Percentiles rank a stretch among this genome's conserved stretches.
Evolutionary conservation across 495 filamentous ascomycete species (phyloP).

Genomic region (Astrothelium subdiscretum): DNA sequence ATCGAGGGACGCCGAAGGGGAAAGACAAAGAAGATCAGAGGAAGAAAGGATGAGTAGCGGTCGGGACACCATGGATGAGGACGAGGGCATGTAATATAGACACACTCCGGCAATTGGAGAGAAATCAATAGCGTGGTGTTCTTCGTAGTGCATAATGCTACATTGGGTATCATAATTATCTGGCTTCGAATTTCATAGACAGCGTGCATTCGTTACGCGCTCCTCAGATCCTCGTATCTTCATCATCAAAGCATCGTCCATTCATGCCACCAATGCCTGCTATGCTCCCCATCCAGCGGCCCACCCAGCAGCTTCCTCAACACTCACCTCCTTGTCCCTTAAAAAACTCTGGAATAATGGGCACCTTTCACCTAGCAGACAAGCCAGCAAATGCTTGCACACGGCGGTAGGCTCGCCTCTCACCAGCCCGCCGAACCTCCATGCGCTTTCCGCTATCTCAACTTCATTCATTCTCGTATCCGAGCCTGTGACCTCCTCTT

Average conservation of each 20-base stretch:
- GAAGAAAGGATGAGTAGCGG: conserved; percentile 40
- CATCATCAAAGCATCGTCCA: neutral
- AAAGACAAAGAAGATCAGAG: conserved; percentile 43
- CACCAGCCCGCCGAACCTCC: conserved; percentile 43
- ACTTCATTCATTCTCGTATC: neutral
- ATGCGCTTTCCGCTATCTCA: neutral
- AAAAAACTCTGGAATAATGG: conserved; percentile 44
- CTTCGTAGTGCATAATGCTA: neutral
- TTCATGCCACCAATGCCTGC: neutral
- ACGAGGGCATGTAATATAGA: conserved; percentile 36
- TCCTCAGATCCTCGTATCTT: neutral
- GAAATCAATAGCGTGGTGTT: neutral
- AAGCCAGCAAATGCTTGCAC: conserved; percentile 87
- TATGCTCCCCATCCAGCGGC: conserved; percentile 47
- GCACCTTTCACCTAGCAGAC: conserved; percentile 63
- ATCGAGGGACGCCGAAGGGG: conserved; percentile 39
- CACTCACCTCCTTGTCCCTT: conserved; percentile 39
- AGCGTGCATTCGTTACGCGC: neutral
- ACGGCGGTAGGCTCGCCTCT: conserved; percentile 39
- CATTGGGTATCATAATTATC: neutral
- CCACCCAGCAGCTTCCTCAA: conserved; percentile 66
- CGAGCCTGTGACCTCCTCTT: neutral
- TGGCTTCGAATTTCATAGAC: neutral
- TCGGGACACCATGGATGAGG: conserved; percentile 41
- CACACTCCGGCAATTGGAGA: neutral